phyloP scores from a whole-genome alignment of 441 rosid species.

The Gossypium trilobum region DNA sequence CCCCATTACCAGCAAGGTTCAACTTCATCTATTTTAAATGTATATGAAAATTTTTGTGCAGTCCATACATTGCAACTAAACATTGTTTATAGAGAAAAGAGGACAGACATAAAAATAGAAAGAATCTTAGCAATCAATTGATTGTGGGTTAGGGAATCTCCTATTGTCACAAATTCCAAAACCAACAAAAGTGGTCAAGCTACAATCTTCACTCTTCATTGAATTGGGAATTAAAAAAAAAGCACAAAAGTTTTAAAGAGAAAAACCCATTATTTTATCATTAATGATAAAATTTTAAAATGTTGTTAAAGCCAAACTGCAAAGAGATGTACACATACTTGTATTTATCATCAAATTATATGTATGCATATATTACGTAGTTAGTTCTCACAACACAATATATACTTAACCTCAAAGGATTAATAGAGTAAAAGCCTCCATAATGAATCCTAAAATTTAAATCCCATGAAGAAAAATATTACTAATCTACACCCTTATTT shows the following conservation, averaged over 20 bases:
- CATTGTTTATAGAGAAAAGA: not conserved
- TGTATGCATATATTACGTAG: not conserved
- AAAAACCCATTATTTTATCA: not conserved
- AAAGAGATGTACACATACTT: not conserved
- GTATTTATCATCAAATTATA: not conserved
- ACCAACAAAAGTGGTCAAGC: not conserved
- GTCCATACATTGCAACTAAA: not conserved
- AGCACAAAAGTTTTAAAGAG: not conserved
- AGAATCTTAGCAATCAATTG: not conserved
- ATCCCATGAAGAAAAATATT: not conserved
- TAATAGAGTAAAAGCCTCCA: not conserved
- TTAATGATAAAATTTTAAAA: not conserved
- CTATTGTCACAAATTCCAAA: not conserved
- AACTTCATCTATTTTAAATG: not conserved
- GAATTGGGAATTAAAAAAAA: not conserved
- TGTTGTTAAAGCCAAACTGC: not conserved
- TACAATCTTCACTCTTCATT: not conserved
- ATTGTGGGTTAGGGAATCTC: not conserved
- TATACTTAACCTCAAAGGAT: not conserved
- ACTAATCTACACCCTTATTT: not conserved
- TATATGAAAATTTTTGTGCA: not conserved
- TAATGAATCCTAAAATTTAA: not conserved
- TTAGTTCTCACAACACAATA: not conserved
- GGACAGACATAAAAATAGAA: not conserved
- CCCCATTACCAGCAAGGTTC: not conserved